Evolutionary conservation across 2,329 filamentous ascomycete genomes (phyloP).

Genomic region (Verticillium nonalfalfae): DNA sequence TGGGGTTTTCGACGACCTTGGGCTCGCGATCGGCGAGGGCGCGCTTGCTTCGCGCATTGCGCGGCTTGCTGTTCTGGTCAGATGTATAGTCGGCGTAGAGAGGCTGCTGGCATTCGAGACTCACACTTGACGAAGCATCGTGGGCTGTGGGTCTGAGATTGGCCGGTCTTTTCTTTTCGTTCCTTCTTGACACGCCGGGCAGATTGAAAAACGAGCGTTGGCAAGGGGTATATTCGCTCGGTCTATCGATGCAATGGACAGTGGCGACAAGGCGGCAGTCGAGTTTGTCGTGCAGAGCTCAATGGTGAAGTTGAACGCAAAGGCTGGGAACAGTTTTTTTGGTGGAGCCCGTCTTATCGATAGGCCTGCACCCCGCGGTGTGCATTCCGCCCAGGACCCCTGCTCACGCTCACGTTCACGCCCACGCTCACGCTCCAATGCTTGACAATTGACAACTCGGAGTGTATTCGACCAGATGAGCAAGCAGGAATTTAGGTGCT

Average conservation of each 20-base stretch:
- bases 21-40: conserved; percentile 90
- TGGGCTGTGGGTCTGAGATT: background rate
- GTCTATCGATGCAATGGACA: background rate
- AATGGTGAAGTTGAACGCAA: background rate
- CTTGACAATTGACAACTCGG: background rate
- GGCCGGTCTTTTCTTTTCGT: background rate
- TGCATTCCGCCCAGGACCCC: background rate
- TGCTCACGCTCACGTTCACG: background rate
- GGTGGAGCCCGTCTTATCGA: conserved; percentile 5
- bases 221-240: background rate
- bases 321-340: background rate
- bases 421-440: background rate
- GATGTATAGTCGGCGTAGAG: background rate
- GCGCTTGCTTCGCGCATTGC: conserved; percentile 69
- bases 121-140: conserved; percentile 45
- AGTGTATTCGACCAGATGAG: too few relatives aligned
- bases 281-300: background rate
- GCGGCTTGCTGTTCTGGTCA: conserved; percentile 23
- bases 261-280: background rate
- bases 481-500: too few relatives aligned
- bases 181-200: background rate
- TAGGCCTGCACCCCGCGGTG: background rate
- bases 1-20: conserved; percentile 83
- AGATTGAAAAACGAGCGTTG: background rate
- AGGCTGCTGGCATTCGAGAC: conserved; percentile 9